Base-by-base conservation (phyloP, 2,329 filamentous ascomycete genomes). In the Lachnellula arida region DNA sequence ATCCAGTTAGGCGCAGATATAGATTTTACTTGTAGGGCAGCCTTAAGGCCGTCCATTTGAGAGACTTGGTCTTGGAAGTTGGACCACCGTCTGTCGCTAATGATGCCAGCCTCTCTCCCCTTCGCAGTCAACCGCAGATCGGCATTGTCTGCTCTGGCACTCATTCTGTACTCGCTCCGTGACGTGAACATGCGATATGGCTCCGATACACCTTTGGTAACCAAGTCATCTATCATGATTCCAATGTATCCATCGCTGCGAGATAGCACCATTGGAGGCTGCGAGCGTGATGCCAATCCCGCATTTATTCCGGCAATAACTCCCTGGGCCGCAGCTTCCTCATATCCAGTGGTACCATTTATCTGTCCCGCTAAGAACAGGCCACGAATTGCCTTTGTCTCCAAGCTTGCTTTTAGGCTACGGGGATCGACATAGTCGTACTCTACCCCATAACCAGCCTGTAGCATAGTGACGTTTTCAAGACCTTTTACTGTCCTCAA, bases 151-250 rank as follows among this genome's bases (percentile, higher is more conserved):
- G 94, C 87, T 60, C 94, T 87, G 2, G 91, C 85, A 44, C 87
- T 90, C 81, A 99, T 92, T 60, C 94, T 89, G 73, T 95, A 99
- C 75, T 99, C 94, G 74, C 89, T 96, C 61, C 94, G 85, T 5
- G 89, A 89, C 2, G 94, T 99, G 76, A 99, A 99, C 92, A 99
- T 97, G 63, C 94, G 85, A 73, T 99, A 99, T 1, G 94, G 94
- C 70, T 99, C 94, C 2, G 89, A 92, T 32, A 99, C 94, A 48
- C 94, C 94, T 73, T 97, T 97, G 22, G 93, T 97, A 68, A 96
- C 86, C 39, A 99, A 83, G 70, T 99, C 94, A 72, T 99, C 94
- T 66, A 99, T 92, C 91, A 99, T 96, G 74, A 99, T 88, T 63
- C 94, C 94, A 67, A 99, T 97, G 72, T 97, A 99, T 12, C 91